These are phyloP conservation scores for Amaranthus palmeri DNA, from an alignment of 148 eudicot species.

Conservation along the genomic window DNA sequence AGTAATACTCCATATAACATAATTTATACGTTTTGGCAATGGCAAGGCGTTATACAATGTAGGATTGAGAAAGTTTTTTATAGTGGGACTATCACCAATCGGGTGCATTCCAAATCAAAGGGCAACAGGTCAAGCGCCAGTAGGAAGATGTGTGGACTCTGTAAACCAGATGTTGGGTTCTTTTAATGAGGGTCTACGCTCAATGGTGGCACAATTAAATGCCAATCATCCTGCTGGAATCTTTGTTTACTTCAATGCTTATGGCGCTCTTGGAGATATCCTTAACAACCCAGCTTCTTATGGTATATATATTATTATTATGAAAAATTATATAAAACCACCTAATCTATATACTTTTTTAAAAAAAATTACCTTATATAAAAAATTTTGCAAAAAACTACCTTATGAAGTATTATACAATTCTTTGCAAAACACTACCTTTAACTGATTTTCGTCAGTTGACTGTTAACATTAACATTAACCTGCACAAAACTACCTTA, in stretches of 20 bases:
- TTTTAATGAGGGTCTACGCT: constrained; percentile 66
- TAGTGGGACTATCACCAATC: constrained; percentile 65
- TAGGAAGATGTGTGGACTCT: constrained; percentile 68
- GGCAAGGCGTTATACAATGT: constrained; percentile 60
- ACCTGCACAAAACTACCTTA: too few species aligned
- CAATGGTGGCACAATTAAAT: constrained; percentile 47
- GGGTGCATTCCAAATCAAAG: constrained; percentile 91
- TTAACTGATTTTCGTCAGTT: too few species aligned
- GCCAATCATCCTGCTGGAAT: constrained; percentile 61
- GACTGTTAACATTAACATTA: too few species aligned
- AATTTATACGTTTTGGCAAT: background rate
- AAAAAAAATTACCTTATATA: too few species aligned
- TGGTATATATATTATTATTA: constrained; percentile 31
- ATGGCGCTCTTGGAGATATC: constrained; percentile 63
- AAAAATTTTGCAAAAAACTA: too few species aligned
- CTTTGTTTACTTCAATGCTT: constrained; percentile 63
- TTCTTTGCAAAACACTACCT: too few species aligned
- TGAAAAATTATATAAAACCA: too few species aligned
- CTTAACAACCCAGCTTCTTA: constrained; percentile 57
- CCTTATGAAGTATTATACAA: too few species aligned
- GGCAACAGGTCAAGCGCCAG: constrained; percentile 55
- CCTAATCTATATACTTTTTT: too few species aligned
- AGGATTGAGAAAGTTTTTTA: constrained; percentile 71
- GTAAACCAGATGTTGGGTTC: constrained; percentile 80
- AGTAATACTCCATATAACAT: background rate